Base-by-base conservation (phyloP, 78 protist species). In the Reticulomyxa filosa region DNA sequence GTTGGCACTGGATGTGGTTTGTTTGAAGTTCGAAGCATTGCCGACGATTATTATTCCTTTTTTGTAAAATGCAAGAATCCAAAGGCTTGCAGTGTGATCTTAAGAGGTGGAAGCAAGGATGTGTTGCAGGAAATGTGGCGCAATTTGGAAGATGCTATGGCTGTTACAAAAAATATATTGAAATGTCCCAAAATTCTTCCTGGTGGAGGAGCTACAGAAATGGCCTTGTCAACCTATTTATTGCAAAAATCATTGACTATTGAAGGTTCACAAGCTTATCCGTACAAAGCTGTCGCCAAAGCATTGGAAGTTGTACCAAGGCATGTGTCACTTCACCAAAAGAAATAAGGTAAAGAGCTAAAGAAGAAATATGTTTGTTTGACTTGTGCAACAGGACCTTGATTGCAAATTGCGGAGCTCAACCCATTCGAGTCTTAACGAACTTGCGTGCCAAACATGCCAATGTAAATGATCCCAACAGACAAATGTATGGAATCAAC, bases 171-270 rank as follows among this genome's bases (percentile, higher is more conserved):
- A 36, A 92, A 92, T 79, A 72, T 96, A 30, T 27, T 80, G 57
- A 3, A 80, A 46, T 91, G 86, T 51, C 96, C 99, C 11, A 65
- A 79, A 23, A 70, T 94, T 25, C 78, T 92, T 13, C 97, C 97
- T 38, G 99, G 99, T 37, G 99, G 97, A 38, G 99, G 99, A 30
- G 93, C 96, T 6, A 69, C 70, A 36, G 98, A 93, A 65, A 93
- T 93, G 97, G 85, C 90, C 3, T 13, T 93, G 29, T 25, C 93
- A 3, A 73, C 4, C 34, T 53, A 53, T 8, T 79, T 93, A 55
- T n/a, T 34, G 52, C 78, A 74, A 46, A 71, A 69, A 65, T 75
- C 90, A 36, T 84, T 80, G 67, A 25, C 63, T 2, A 64, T 92
- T 37, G 83, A 82, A 62, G 96, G 94, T n/a, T n/a, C n/a, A n/a